phyloP scores from a whole-genome alignment of 768 basidiomycete species.

The Lyophyllum decastes region DNA sequence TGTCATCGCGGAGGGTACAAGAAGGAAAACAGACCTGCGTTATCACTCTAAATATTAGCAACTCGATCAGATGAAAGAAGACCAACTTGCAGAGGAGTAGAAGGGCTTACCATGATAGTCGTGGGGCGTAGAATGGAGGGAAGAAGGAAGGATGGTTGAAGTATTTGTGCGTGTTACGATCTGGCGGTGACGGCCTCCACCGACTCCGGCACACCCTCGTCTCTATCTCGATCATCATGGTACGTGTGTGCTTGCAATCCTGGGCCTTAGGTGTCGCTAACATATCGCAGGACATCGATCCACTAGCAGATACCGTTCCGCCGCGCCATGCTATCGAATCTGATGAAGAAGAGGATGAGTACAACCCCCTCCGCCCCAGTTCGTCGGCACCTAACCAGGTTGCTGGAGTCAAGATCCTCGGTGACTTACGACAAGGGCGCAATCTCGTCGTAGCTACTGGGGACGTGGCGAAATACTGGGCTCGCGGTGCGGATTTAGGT shows the following conservation, averaged over 20 bases:
- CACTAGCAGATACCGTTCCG: slow-evolving; percentile 55
- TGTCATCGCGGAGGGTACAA: not conserved
- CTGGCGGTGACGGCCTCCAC: not conserved
- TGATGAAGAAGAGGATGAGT: slow-evolving; percentile 69
- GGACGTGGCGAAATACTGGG: slow-evolving; percentile 50
- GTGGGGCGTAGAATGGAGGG: slow-evolving; percentile 12
- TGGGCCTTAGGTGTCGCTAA: not conserved
- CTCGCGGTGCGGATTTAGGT: slow-evolving; percentile 49
- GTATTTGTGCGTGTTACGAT: slow-evolving; percentile 15
- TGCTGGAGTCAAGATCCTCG: slow-evolving; percentile 39
- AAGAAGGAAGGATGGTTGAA: slow-evolving; percentile 11
- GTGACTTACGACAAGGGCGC: slow-evolving; percentile 27
- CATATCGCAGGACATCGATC: slow-evolving; percentile 48
- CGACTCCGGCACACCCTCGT: not conserved
- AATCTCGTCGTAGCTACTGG: slow-evolving; percentile 48
- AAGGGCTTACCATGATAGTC: slow-evolving; percentile 30
- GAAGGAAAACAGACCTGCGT: slow-evolving; percentile 32
- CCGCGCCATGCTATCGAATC: slow-evolving; percentile 67
- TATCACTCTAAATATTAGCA: slow-evolving; percentile 32
- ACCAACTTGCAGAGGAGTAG: not conserved
- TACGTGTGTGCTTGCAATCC: not conserved
- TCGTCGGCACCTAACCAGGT: slow-evolving; percentile 18
- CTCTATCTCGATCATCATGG: slow-evolving; percentile 9
- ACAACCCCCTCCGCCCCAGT: slow-evolving; percentile 38
- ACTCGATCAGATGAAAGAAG: not conserved